Conservation (phyloP, 495 filamentous ascomycete species). For the Cercophora scortea region DNA sequence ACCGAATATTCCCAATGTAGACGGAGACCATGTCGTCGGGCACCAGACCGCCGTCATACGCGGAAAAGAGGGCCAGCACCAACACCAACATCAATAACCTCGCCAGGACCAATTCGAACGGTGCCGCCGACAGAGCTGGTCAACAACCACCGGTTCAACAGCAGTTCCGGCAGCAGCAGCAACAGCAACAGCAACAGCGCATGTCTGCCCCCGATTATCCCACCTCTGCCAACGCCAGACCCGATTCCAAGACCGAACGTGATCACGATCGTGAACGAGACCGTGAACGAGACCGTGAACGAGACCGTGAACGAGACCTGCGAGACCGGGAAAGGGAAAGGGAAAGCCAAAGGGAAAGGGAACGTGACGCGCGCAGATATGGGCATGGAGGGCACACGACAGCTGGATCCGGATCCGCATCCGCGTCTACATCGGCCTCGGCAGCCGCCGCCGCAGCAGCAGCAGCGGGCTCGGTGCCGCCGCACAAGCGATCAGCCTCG, state of each 20-base stretch:
- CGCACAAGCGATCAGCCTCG: slow-evolving; percentile 38
- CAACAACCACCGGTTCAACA: slow-evolving; percentile 24
- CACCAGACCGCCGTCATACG: slow-evolving; percentile 21
- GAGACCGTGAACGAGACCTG: neutral
- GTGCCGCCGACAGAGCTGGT: slow-evolving; percentile 24
- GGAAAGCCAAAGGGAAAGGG: too few species aligned
- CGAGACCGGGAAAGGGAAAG: neutral
- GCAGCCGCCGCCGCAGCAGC: neutral
- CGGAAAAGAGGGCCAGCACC: slow-evolving; percentile 25
- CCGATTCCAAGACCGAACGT: neutral
- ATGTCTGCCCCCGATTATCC: neutral
- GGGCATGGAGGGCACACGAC: too few species aligned
- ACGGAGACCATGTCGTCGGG: slow-evolving; percentile 31
- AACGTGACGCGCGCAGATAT: too few species aligned
- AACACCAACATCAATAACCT: neutral
- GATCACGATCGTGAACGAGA: neutral
- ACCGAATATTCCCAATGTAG: slow-evolving; percentile 19
- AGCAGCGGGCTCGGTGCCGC: neutral
- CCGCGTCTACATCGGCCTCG: neutral
- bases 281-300: neutral
- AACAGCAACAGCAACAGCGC: slow-evolving; percentile 1
- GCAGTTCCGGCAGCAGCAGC: slow-evolving; percentile 12
- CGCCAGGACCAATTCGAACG: slow-evolving; percentile 18
- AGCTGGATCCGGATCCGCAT: neutral
- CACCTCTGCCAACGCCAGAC: neutral